phyloP scores from a whole-genome alignment of 257 asterid species.

The Nicotiana paniculata region DNA sequence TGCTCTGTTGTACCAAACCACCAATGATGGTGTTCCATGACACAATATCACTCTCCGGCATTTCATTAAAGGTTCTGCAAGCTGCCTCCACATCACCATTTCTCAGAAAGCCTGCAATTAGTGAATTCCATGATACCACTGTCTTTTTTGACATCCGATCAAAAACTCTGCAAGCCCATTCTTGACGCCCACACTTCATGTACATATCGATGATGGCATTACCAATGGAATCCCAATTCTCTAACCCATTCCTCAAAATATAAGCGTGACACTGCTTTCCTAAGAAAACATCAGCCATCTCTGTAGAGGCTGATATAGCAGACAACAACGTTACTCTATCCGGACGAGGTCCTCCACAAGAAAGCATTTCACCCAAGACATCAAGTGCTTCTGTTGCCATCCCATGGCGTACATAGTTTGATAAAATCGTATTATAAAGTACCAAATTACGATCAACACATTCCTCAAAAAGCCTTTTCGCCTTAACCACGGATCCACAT shows the following conservation, averaged over 20 bases:
- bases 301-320: constrained; percentile 40
- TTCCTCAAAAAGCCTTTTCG: constrained; percentile 34
- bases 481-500: constrained; percentile 41
- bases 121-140: constrained; percentile 46
- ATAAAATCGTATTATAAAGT: constrained; percentile 41
- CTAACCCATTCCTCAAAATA: constrained; percentile 37
- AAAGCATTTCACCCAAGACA: constrained; percentile 32
- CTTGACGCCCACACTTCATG: constrained; percentile 34
- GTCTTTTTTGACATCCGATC: constrained; percentile 42
- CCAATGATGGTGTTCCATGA: constrained; percentile 56
- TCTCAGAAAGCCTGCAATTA: constrained; percentile 45
- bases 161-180: constrained; percentile 35
- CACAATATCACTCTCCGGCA: constrained; percentile 43
- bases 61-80: constrained; percentile 23
- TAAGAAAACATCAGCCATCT: constrained; percentile 21
- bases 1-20: constrained; percentile 37
- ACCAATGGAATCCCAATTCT: constrained; percentile 32
- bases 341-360: constrained; percentile 27
- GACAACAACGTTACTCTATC: constrained; percentile 51
- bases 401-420: constrained; percentile 42
- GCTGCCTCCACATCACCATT: constrained; percentile 40
- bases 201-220: constrained; percentile 59
- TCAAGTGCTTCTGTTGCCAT: constrained; percentile 33
- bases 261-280: constrained; percentile 54
- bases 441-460: constrained; percentile 34